These are phyloP conservation scores for Morella rubra DNA, from an alignment of 306 rosid species.

Conservation along the genomic window DNA sequence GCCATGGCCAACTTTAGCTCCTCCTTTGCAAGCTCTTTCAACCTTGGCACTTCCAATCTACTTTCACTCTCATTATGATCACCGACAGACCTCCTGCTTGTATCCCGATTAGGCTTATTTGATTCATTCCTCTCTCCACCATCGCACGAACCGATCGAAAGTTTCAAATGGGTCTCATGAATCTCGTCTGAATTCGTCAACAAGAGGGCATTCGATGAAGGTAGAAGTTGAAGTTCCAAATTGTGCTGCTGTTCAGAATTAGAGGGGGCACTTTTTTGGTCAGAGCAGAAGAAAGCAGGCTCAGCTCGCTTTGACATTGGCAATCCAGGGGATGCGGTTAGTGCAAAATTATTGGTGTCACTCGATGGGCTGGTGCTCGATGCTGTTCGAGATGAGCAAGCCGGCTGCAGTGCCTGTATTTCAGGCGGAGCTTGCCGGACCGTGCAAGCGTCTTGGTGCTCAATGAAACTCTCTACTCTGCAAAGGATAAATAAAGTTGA, in stretches of 20 bases:
- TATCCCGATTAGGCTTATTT: slow-evolving; percentile 16
- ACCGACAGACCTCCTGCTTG: neutral
- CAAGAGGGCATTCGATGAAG: slow-evolving; percentile 32
- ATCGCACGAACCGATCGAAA: slow-evolving; percentile 65
- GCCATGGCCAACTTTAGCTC: slow-evolving; percentile 64
- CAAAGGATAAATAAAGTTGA: slow-evolving; percentile 17
- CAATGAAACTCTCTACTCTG: slow-evolving; percentile 98
- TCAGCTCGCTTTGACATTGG: slow-evolving; percentile 38
- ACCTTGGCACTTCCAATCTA: slow-evolving; percentile 37
- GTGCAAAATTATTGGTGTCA: slow-evolving; percentile 50
- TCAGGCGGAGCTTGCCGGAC: slow-evolving; percentile 53
- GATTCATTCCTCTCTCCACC: slow-evolving; percentile 14
- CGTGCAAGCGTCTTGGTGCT: slow-evolving; percentile 90
- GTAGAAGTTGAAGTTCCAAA: slow-evolving; percentile 79
- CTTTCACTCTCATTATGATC: slow-evolving; percentile 18
- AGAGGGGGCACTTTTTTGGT: slow-evolving; percentile 21
- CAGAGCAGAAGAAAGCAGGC: slow-evolving; percentile 20
- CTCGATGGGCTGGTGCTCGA: slow-evolving; percentile 84
- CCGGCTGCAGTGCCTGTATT: slow-evolving; percentile 38
- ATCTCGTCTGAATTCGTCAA: slow-evolving; percentile 32
- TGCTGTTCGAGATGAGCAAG: slow-evolving; percentile 71
- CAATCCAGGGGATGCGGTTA: slow-evolving; percentile 41
- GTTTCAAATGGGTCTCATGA: slow-evolving; percentile 60
- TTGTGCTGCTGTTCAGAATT: slow-evolving; percentile 35
- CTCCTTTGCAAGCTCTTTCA: slow-evolving; percentile 45